Base-by-base conservation (phyloP, 495 filamentous ascomycete species). In the Aspergillus conjunctus region DNA sequence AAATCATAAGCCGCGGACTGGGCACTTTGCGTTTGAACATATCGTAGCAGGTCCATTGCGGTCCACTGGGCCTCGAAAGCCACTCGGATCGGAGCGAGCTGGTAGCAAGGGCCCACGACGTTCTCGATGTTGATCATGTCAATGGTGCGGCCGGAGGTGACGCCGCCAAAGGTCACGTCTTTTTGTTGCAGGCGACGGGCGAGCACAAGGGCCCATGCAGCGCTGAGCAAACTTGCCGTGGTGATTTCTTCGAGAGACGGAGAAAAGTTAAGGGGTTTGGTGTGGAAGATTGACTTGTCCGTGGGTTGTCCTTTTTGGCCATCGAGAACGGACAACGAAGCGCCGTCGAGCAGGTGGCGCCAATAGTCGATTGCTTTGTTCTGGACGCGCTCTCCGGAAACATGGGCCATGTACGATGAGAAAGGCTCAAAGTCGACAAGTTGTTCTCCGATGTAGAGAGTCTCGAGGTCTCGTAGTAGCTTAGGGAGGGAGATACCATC, bases 401-500 rank as follows among this genome's bases (percentile, higher is more conserved):
- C 65, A 0, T 54, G 61, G 1, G 70, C 67, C 18, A 85, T 65
- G 65, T 85, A 88, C 7, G 74, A 63, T 0, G 83, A 81, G 65
- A 87, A 88, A 7, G 83, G 81, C 30, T 70, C 65, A n/a, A 72
- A 66, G 17, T 65, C 52, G 0, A 68, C 49, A 7, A 80, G 59
- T 0, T 55, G 53, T 4, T 66, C 50, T 26, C 76, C 75, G 2
- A 60, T 54, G 70, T 85, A 87, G 2, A 77, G 60, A 0, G 67
- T 69, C 32, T 79, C 70, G 8, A 83, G 69, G 12, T 86, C 79
- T 15, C 73, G 62, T 8, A 88, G 77, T 0, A 89, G 70, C 8
- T 71, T 71, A 3, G 87, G 85, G 1, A 90, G 79, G 46, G 81
- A 88, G 3, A 88, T 77, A 30, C 84, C 87, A 58, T 90, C 87